Evolutionary conservation across 352 stramenopile genomes (phyloP).

Genomic region (Peronospora belbahrii): DNA sequence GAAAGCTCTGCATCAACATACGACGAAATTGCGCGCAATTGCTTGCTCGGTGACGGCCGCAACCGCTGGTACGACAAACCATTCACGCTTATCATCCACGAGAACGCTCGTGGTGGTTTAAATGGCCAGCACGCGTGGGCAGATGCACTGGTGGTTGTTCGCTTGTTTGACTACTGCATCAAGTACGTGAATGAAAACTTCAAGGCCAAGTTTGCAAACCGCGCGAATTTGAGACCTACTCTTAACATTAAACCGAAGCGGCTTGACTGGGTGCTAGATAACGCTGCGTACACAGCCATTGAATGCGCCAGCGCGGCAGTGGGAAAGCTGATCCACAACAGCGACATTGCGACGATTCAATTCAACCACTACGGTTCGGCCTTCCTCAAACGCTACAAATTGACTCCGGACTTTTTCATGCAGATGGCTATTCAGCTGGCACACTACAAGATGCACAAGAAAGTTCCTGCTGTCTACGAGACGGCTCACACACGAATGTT

Average conservation of each 20-base stretch:
- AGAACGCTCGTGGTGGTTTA: conserved; percentile 92
- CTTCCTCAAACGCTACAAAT: conserved; percentile 91
- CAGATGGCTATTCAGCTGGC: conserved; percentile 96
- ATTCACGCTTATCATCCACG: conserved; percentile 93
- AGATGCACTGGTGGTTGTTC: conserved; percentile 93
- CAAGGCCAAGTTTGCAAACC: conserved; percentile 77
- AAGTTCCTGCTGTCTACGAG: conserved; percentile 94
- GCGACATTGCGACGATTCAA: conserved; percentile 86
- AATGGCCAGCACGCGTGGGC: conserved; percentile 97
- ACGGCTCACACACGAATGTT: conserved; percentile 95
- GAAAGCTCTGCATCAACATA: conserved; percentile 77
- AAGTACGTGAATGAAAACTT: conserved; percentile 89
- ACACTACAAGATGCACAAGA: conserved; percentile 92
- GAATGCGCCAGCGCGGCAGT: conserved; percentile 84
- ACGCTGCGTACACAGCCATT: conserved; percentile 71
- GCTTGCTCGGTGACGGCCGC: conserved; percentile 79
- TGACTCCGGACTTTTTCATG: conserved; percentile 95
- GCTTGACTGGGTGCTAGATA: conserved; percentile 80
- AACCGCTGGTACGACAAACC: conserved; percentile 99
- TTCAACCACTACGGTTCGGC: conserved; percentile 89
- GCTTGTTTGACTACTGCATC: conserved; percentile 91
- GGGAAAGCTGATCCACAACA: conserved; percentile 88
- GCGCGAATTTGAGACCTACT: conserved; percentile 56
- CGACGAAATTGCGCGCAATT: conserved; percentile 83
- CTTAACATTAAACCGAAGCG: conserved; percentile 59